phyloP scores from a whole-genome alignment of 1,284 basidiomycete genomes.

The Porodaedalea pini region DNA sequence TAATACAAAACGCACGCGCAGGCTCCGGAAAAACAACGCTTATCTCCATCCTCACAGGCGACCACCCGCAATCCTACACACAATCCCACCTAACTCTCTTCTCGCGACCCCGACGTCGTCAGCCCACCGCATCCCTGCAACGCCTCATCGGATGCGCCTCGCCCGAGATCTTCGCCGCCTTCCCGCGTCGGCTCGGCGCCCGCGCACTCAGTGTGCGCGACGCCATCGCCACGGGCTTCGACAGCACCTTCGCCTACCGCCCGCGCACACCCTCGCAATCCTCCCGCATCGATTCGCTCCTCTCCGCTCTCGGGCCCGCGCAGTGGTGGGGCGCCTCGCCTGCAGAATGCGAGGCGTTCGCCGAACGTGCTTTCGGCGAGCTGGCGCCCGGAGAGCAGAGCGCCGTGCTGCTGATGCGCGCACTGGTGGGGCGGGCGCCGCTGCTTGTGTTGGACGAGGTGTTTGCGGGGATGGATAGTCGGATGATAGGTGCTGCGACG shows the following conservation, averaged over 20 bases:
- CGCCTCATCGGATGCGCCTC: slow-evolving; percentile 74
- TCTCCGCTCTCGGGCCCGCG: slow-evolving; percentile 60
- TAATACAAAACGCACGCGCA: no score
- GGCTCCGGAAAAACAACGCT: slow-evolving; percentile 96
- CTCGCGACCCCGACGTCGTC: slow-evolving; percentile 58
- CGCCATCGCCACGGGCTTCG: slow-evolving; percentile 81
- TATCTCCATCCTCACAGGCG: slow-evolving; percentile 87
- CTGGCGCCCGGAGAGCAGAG: slow-evolving; percentile 73
- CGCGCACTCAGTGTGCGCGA: slow-evolving; percentile 65
- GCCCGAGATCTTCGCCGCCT: slow-evolving; percentile 89
- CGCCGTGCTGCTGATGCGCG: slow-evolving; percentile 78
- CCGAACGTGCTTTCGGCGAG: slow-evolving; percentile 50
- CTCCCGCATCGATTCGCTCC: slow-evolving; percentile 42
- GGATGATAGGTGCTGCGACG: slow-evolving; percentile 64
- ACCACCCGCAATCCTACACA: slow-evolving; percentile 91
- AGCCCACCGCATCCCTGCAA: slow-evolving; percentile 56
- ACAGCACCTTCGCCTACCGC: slow-evolving; percentile 68
- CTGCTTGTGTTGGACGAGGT: slow-evolving; percentile 86
- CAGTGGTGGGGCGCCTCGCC: slow-evolving; percentile 36
- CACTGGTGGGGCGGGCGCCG: slow-evolving; percentile 64
- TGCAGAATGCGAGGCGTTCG: slow-evolving; percentile 34
- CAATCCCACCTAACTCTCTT: slow-evolving; percentile 69
- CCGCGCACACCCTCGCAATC: slow-evolving; percentile 45
- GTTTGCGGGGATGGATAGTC: slow-evolving; percentile 85
- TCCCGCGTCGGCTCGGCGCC: slow-evolving; percentile 65